Evolutionary conservation across 2,329 filamentous ascomycete genomes (phyloP).

Genomic region (Neofusicoccum parvum): DNA sequence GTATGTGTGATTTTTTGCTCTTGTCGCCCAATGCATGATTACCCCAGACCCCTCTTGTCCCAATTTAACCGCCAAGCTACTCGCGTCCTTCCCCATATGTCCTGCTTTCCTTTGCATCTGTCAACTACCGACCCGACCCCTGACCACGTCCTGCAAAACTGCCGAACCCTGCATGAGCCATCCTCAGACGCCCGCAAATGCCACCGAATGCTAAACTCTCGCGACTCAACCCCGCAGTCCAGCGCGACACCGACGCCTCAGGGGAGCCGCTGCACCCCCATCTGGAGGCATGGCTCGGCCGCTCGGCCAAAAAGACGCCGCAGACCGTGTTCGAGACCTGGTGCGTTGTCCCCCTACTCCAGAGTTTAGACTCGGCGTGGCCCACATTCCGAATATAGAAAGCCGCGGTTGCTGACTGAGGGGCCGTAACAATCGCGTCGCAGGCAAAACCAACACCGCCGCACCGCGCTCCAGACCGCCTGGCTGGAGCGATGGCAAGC

Average conservation of each 20-base stretch:
- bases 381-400: background rate
- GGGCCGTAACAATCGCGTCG: background rate
- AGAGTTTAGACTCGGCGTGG: background rate
- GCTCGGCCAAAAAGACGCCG: conserved; percentile 23
- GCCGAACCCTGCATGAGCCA: background rate
- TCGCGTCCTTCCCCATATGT: background rate
- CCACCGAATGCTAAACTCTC: conserved; percentile 8
- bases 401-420: background rate
- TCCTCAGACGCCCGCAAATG: background rate
- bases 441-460: conserved; percentile 27
- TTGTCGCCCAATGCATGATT: conserved; percentile 7
- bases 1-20: conserved; percentile 26
- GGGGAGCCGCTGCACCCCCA: conserved; percentile 28
- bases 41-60: background rate
- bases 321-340: conserved; percentile 29
- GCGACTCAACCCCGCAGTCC: conserved; percentile 26
- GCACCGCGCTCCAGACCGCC: conserved; percentile 24
- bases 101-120: background rate
- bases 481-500: conserved; percentile 30
- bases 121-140: background rate
- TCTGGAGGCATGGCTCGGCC: conserved; percentile 26
- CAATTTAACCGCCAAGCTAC: background rate
- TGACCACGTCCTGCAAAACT: background rate
- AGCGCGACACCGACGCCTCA: conserved; percentile 27
- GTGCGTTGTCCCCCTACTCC: background rate